These are phyloP conservation scores for Coniferiporia weirii DNA, from an alignment of 1,284 basidiomycete species.

Conservation along the genomic window DNA sequence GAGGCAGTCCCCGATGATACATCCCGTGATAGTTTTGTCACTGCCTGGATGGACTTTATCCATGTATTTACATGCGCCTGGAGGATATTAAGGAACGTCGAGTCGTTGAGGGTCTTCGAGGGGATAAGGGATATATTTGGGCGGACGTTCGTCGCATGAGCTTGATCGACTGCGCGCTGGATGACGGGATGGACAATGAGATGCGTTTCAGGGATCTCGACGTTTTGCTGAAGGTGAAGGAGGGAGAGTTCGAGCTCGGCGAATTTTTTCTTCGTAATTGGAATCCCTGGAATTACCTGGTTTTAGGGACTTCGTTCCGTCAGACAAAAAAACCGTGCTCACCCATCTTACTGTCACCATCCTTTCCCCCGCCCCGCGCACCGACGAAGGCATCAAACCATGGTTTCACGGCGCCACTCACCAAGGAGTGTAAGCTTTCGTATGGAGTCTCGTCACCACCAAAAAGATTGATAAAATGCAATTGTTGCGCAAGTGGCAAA, in stretches of 20 bases:
- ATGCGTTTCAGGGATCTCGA: constrained; percentile 96
- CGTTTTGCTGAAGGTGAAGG: constrained; percentile 95
- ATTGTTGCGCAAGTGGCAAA: constrained; percentile 76
- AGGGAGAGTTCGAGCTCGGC: constrained; percentile 96
- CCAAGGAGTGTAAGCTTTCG: constrained; percentile 93
- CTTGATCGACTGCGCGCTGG: constrained; percentile 80
- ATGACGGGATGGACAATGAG: constrained; percentile 90
- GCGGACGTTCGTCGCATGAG: constrained; percentile 50
- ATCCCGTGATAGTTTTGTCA: constrained; percentile 90
- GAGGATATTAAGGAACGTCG: constrained; percentile 88
- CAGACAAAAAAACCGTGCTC: constrained; percentile 23
- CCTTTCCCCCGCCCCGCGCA: constrained; percentile 67
- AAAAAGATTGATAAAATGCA: constrained; percentile 91
- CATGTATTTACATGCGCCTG: constrained; percentile 94
- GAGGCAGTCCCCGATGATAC: constrained; percentile 95
- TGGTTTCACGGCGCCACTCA: constrained; percentile 93
- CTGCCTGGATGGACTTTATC: constrained; percentile 97
- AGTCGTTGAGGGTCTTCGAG: constrained; percentile 73
- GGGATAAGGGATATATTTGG: constrained; percentile 79
- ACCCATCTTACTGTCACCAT: constrained; percentile 85
- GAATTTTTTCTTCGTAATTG: constrained; percentile 99
- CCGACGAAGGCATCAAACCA: constrained; percentile 98
- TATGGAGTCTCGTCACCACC: constrained; percentile 91
- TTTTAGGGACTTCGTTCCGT: background rate
- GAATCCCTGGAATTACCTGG: constrained; percentile 60